These are phyloP conservation scores for Candida labiduridarum DNA, from an alignment of 1,139 yeast genomes.

Conservation along the genomic window DNA sequence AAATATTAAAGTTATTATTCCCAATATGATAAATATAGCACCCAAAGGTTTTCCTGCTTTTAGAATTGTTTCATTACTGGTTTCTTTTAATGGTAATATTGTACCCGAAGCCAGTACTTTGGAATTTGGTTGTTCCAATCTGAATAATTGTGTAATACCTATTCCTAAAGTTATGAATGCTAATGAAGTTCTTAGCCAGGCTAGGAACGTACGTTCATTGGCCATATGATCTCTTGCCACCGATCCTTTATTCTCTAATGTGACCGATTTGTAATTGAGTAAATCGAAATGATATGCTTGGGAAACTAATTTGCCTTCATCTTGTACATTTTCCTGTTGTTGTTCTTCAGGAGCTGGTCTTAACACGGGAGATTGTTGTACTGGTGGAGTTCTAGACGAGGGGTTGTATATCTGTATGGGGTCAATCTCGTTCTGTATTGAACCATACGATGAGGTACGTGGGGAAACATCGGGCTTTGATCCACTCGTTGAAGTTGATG, in stretches of 20 bases:
- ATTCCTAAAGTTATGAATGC: constrained; percentile 46
- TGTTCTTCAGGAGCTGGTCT: not conserved
- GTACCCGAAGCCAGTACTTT: constrained; percentile 17
- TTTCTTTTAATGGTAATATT: constrained; percentile 13
- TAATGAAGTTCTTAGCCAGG: constrained; percentile 69
- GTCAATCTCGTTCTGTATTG: constrained; percentile 2
- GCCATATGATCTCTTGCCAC: constrained; percentile 63
- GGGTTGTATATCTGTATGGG: constrained; percentile 1
- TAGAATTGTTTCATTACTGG: constrained; percentile 16
- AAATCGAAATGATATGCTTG: constrained; percentile 8
- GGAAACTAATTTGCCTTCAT: not conserved
- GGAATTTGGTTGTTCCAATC: constrained; percentile 29
- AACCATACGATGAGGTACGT: constrained; percentile 5
- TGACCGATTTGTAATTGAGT: constrained; percentile 25
- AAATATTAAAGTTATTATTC: constrained; percentile 35
- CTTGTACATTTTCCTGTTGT: constrained; percentile 4
- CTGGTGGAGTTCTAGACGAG: not conserved
- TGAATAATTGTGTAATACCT: constrained; percentile 45
- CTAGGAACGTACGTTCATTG: constrained; percentile 75
- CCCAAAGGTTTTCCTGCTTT: constrained; percentile 42
- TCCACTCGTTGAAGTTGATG: not conserved
- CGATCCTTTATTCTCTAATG: constrained; percentile 48
- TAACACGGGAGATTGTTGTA: constrained; percentile 3
- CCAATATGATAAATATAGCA: constrained; percentile 34
- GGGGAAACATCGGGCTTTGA: constrained; percentile 2